Percentiles rank a stretch among this genome's conserved stretches.
Evolutionary conservation across 257 asterid species (phyloP).

Genomic region (Mentha longifolia): DNA sequence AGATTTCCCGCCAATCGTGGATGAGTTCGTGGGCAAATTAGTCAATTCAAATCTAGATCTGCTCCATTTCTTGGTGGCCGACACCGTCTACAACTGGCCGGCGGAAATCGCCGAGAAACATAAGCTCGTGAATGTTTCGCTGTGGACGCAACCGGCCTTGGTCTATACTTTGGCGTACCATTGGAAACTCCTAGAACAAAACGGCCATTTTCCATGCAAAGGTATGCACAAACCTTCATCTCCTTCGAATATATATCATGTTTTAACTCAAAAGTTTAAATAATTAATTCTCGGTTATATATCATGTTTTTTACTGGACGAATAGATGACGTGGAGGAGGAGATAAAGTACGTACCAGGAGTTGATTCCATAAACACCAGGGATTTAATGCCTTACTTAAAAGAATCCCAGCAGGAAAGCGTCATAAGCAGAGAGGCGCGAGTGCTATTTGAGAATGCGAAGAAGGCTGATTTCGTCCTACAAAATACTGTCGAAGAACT

Average conservation of each 20-base stretch:
- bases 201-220: slow-evolving; percentile 46
- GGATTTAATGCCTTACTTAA: slow-evolving; percentile 35
- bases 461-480: slow-evolving; percentile 52
- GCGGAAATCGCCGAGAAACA: slow-evolving; percentile 43
- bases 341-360: slow-evolving; percentile 17
- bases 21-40: slow-evolving; percentile 39
- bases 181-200: slow-evolving; percentile 36
- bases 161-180: slow-evolving; percentile 42
- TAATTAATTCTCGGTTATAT: too few species aligned
- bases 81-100: slow-evolving; percentile 45
- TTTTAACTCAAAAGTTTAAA: too few species aligned
- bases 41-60: slow-evolving; percentile 35
- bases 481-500: slow-evolving; percentile 69
- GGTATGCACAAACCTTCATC: too few species aligned
- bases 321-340: slow-evolving; percentile 13
- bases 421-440: slow-evolving; percentile 24
- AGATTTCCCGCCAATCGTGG: slow-evolving; percentile 40
- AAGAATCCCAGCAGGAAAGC: slow-evolving; percentile 27
- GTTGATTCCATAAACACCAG: slow-evolving; percentile 15
- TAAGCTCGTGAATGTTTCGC: slow-evolving; percentile 43
- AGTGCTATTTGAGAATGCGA: slow-evolving; percentile 39
- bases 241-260: too few species aligned
- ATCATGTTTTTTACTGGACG: too few species aligned
- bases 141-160: slow-evolving; percentile 49
- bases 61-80: slow-evolving; percentile 46